Conservation (phyloP, 495 filamentous ascomycete genomes). For the Stereocaulon alpinum region DNA sequence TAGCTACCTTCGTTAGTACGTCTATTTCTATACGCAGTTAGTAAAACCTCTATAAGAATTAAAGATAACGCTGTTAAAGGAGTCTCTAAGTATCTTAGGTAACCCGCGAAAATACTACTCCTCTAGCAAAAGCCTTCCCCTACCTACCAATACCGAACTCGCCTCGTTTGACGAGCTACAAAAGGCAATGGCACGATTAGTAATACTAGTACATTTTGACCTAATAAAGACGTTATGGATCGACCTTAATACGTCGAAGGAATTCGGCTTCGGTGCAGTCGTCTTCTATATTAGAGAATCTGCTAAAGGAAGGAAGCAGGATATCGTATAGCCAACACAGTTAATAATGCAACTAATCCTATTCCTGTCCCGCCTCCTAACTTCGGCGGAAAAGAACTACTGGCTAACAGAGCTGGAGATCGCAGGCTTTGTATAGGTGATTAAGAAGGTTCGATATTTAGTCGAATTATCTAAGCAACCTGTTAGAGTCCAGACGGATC, state of each 20-base stretch:
- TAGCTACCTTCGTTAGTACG: constrained; percentile 1
- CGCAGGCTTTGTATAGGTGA: not conserved
- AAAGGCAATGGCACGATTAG: not conserved
- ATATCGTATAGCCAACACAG: no score
- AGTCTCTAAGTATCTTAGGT: not conserved
- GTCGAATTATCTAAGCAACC: not conserved
- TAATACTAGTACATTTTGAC: constrained; percentile 1
- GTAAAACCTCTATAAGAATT: constrained; percentile 1
- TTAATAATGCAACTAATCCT: no score
- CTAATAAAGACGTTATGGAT: not conserved
- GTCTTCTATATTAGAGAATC: not conserved
- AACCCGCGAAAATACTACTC: not conserved
- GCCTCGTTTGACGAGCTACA: not conserved
- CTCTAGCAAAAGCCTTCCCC: not conserved
- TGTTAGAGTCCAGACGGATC: not conserved
- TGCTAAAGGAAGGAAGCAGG: not conserved
- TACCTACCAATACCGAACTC: no score
- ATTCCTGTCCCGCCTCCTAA: no score
- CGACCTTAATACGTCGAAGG: no score
- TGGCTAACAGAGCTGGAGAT: no score
- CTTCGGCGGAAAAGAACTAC: no score
- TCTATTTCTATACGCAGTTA: constrained; percentile 8
- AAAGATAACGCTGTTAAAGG: constrained; percentile 2
- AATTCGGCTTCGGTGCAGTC: no score
- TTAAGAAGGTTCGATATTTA: no score